Evolutionary conservation across 345 rosid genomes (phyloP), one percentile per base, ranked within the genome.

Genomic region (Clausena lansium): DNA sequence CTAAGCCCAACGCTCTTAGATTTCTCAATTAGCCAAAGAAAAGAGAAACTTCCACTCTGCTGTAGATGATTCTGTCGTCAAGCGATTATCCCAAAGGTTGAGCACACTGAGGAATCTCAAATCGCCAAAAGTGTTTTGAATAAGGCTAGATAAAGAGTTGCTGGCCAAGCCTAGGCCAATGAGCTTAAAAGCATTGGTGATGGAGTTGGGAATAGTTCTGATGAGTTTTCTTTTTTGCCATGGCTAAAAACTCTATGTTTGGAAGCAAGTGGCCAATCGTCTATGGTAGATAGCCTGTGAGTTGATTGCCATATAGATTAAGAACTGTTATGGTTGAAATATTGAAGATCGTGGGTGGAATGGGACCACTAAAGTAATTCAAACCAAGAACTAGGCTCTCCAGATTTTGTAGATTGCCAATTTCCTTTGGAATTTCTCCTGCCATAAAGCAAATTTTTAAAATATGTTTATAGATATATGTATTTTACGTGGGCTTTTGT

Each of bases 361-460:
- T 68, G 9, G 28, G 9, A 47, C 83, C 81, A 19, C 50, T 69
- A 7, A 77, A 64, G 8, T 33, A 38, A 78, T 73, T 81, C 22
- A 3, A 13, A 9, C 54, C 63, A 6, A 52, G 38, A 28, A 6
- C 6, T 27, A 81, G 64, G 1, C 2, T 6, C 0, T 11, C 28
- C 24, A 68, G 76, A 47, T 67, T 27, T 20, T 13, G 59, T n/a
- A 61, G 54, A 2, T 74, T 54, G 27, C 81, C 78, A 30, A 81
- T n/a, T 13, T 78, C 78, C 30, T 54, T 0, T n/a, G 84, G 84
- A 4, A 78, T 77, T 67, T 68, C 74, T 33, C 81, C 77, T 78
- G 66, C 5, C 70, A 45, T 41, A 41, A 10, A 9, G 47, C 47
- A 41, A 9, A 41, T 11, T 41, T 11, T 41, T 41, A 1, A 9